phyloP scores from a whole-genome alignment of 768 basidiomycete species.

The Sarcomyxa edulis region DNA sequence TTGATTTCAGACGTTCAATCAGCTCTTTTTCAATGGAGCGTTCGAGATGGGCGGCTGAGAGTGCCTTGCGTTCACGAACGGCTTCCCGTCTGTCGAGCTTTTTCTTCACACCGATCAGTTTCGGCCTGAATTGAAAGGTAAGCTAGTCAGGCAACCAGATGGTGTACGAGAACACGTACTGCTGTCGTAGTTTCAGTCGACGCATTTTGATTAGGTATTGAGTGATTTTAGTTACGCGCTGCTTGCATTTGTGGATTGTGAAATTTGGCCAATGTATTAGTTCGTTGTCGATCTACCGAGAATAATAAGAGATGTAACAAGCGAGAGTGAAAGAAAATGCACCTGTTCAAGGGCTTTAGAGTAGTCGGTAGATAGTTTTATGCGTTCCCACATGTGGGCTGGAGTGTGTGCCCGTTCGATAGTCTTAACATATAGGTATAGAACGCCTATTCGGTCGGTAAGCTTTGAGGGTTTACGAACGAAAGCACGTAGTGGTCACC shows the following conservation, averaged over 20 bases:
- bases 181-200: slow-evolving; percentile 76
- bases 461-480: slow-evolving; percentile 8
- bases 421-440: slow-evolving; percentile 96
- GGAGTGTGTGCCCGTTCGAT: slow-evolving; percentile 97
- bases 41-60: slow-evolving; percentile 93
- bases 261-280: slow-evolving; percentile 99
- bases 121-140: slow-evolving; percentile 52
- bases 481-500: no score
- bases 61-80: slow-evolving; percentile 90
- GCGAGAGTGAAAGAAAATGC: slow-evolving; percentile 13
- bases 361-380: slow-evolving; percentile 91
- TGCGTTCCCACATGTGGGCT: slow-evolving; percentile 96
- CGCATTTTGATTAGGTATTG: slow-evolving; percentile 99
- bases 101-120: slow-evolving; percentile 93
- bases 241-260: slow-evolving; percentile 98
- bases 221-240: slow-evolving; percentile 96
- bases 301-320: not conserved
- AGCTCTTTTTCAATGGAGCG: slow-evolving; percentile 94
- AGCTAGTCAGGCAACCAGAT: not conserved
- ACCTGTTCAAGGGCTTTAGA: slow-evolving; percentile 94
- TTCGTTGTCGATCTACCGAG: slow-evolving; percentile 84
- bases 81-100: slow-evolving; percentile 93
- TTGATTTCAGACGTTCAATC: slow-evolving; percentile 90
- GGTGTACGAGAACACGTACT: slow-evolving; percentile 44
- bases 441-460: slow-evolving; percentile 43